Evolutionary conservation across 768 basidiomycete genomes (phyloP), one percentile per base, ranked within the genome.

Genomic region (Trametes elegans): DNA sequence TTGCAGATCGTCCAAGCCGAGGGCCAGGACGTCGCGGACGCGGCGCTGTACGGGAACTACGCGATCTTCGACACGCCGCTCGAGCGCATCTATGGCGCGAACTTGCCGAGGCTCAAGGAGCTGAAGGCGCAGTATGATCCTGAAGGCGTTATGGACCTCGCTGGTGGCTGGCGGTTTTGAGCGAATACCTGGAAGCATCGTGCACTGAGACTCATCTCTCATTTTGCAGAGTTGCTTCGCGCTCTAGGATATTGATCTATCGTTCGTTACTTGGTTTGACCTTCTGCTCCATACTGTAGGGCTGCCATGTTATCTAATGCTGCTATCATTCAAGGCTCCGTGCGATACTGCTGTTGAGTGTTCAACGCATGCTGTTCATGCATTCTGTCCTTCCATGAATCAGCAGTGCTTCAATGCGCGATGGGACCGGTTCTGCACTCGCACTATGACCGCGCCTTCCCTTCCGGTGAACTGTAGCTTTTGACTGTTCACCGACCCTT

Each of bases 121-220:
- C 65, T 85, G 14, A 81, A 79, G 62, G 62, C 56, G 52, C 49
- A 43, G 19, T 72, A 81, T 48, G 86, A 88, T 65, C 85, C 85
- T 0, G 46, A 69, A 8, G 75, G 81, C 61, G 74, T 86, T 35
- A 88, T 88, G 84, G 77, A 75, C 14, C 76, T 85, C 16, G 75
- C 85, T n/a, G 85, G 85, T 5, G 86, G 85, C 7, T 86, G 77
- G 66, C 86, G 84, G 68, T 48, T 68, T 18, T 59, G 48, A 59
- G 1, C 14, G 3, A 8, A 16, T 13, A 27, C n/a, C 16, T 27
- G 8, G 8, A 3, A 3, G 41, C 26, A 43, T 26, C 5, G 41
- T 5, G 8, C 13, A 13, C 4, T 9, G 34, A 35, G 13, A 6
- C 11, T 35, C 11, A 11, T 13, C 11, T 35, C 34, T 26, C 26